Evolutionary conservation across 345 rosid genomes (phyloP), one percentile per base, ranked within the genome.

Genomic region (Physaria fendleri): DNA sequence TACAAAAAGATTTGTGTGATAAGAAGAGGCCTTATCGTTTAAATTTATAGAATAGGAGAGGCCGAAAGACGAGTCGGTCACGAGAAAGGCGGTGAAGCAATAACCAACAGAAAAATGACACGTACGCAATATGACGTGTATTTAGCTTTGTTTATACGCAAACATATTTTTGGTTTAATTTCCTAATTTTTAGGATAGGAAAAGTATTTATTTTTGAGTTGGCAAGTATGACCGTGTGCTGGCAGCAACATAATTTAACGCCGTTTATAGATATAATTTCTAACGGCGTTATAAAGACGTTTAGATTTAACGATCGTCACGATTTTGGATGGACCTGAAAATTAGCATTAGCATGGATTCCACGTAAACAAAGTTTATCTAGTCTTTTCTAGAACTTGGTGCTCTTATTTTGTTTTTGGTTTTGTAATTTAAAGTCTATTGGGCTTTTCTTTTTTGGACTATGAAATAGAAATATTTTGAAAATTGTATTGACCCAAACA

Each of bases 141-240:
- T 17, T 46, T n/a, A n/a, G 30, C 71, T 41, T 71, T 50, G 43
- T 45, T 35, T 29, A 45, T 29, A 65, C 67, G 75, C 61, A 18
- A 64, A 0, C 37, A 13, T 39, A 3, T 18, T 12, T 34, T 12
- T n/a, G 6, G 22, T 17, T 16, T 56, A 7, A 23, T 38, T 29
- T 59, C 42, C 25, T 50, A 17, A 33, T 9, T 51, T 28, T 41
- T 53, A 11, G 51, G 65, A 20, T 1, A 14, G 10, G 63, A 64
- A 59, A 71, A 64, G 75, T 32, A 71, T 71, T 9, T 46, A 34
- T 52, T 62, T 7, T 62, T 38, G 68, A 54, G 43, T 12, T 45
- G 60, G 64, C 47, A 62, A 62, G 24, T 58, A 54, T 64, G 49
- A 55, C 56, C 56, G 64, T 66, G 43, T 17, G 53, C 37, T 29